Evolutionary conservation across 2,329 filamentous ascomycete genomes (phyloP), one percentile per base, ranked within the genome.

Genomic region (Sclerotinia glacialis): DNA sequence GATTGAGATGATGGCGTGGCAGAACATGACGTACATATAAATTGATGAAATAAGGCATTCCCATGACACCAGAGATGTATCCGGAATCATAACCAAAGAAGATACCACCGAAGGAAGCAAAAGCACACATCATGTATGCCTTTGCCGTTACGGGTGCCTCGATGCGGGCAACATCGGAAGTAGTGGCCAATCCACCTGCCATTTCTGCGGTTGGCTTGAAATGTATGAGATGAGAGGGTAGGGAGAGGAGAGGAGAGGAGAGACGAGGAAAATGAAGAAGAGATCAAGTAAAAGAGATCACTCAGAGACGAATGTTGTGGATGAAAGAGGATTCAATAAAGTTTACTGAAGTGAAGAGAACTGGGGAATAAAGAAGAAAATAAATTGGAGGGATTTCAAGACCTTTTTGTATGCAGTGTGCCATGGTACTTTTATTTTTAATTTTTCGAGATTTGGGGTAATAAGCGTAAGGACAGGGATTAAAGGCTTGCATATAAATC

Each of bases 11-110:
- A 14, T 16, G 31, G 40, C 6, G 69, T 71, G 42, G 69, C 65
- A 1, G 68, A n/a, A 31, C 64, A 16, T 71, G 50, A 47, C 71
- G 69, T 28, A 69, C 70, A 59, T 70, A 74, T 26, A 72, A 67
- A 50, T 68, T 64, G 37, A 71, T 77, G 37, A 74, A 69, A 68
- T 82, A 80, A 72, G 83, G 80, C 74, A 87, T 83, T 69, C 80
- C 77, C 70, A 74, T 70, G 12, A 74, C 72, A 76, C 86, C 86
- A 76, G 86, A 87, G 80, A 91, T 90, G 79, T 90, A 90, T 72
- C 89, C 90, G 52, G 89, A 90, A 74, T 92, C 90, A 78, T 90
- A 93, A 60, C 90, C 90, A 78, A 77, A 77, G 71, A 75, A 72
- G 67, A 74, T 73, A 78, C 86, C 88, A 74, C 88, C 88, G 69